Evolutionary conservation across 129 eudicot species (phyloP), one percentile per base, ranked within the genome.

Genomic region (Sambucus nigra): DNA sequence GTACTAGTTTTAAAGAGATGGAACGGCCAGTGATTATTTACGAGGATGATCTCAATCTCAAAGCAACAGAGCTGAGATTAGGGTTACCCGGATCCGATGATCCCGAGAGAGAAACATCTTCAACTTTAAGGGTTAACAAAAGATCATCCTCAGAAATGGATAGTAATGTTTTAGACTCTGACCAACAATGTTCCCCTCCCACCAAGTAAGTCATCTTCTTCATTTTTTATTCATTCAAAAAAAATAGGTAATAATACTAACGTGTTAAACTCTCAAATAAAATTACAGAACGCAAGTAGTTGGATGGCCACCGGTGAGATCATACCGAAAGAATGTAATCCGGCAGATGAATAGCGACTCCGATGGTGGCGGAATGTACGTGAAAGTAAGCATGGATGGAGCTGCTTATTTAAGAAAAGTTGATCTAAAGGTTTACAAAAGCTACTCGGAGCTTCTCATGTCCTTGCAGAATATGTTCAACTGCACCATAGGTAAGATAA

Each of bases 361-460:
- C 1, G 73, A 73, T 5, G 80, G 70, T 12, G 51, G 66, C 0
- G 86, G 80, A 52, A 64, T 76, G 63, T 82, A 63, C 46, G 82
- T 87, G 26, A 87, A 87, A 71, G 96, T 87, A 51, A 87, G 96
- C 79, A 79, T 87, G 93, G 96, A 87, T 71, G 96, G 96, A 71
- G 95, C 87, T 47, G 87, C 95, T 31, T 86, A 81, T 26, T 47
- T 86, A 23, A 81, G 95, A 67, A 86, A 87, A 65, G 80, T 87
- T 32, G 96, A 87, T 70, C 71, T 87, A 27, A 79, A 66, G 25
- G 45, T 73, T 35, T 87, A 82, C 78, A 76, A 69, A 45, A 68
- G 86, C 55, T 87, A 87, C 69, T 67, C 47, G 11, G 86, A 87
- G 54, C 71, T 87, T 0, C 74, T 80, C 68, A 65, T 68, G 71